Evolutionary conservation across 2,329 filamentous ascomycete species (phyloP).

Genomic region (Epicoccum sorghinum): DNA sequence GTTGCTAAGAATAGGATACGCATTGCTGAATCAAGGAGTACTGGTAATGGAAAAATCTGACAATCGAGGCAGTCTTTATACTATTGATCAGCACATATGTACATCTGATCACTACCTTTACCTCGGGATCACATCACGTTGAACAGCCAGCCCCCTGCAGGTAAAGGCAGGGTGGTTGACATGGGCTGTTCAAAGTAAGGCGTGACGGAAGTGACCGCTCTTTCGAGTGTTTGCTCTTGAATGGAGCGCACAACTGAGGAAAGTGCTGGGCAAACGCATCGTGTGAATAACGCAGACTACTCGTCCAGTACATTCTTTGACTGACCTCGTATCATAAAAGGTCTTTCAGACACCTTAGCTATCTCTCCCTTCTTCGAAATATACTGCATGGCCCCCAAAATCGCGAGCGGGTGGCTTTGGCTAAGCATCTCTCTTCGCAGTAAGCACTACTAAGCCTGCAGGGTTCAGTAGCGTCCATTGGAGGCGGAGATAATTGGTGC

Average conservation of each 20-base stretch:
- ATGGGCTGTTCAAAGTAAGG: no score
- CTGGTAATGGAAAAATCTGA: neutral
- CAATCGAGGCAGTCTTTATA: neutral
- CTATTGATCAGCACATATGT: no score
- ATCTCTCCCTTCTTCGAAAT: neutral
- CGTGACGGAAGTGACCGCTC: no score
- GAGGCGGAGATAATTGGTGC: neutral
- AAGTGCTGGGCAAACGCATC: neutral
- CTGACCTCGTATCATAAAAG: neutral
- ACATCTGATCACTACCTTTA: no score
- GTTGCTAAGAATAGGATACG: slow-evolving; percentile 20
- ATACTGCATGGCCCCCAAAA: neutral
- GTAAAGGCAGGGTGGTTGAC: no score
- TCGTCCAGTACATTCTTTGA: neutral
- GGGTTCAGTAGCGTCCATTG: neutral
- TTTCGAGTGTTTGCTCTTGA: neutral
- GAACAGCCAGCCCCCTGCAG: no score
- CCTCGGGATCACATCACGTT: no score
- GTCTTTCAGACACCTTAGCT: neutral
- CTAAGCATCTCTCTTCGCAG: neutral
- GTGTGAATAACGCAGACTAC: neutral
- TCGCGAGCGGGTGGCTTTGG: neutral
- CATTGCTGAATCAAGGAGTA: slow-evolving; percentile 21
- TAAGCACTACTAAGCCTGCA: neutral
- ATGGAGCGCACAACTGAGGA: no score